phyloP scores from a whole-genome alignment of 2,329 filamentous ascomycete genomes.

The Aspergillus chevalieri region DNA sequence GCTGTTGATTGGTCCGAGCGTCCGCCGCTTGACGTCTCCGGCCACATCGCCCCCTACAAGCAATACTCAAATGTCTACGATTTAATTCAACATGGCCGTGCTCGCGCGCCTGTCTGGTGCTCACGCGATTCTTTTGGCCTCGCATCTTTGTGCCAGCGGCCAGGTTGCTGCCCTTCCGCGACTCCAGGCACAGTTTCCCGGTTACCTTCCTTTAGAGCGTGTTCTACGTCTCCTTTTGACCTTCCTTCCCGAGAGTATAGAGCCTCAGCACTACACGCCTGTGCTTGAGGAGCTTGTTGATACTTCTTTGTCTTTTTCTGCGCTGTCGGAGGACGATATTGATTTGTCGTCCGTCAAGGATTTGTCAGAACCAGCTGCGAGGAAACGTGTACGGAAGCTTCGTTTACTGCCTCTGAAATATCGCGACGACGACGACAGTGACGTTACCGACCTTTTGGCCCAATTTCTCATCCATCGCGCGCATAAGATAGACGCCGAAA shows the following conservation, averaged over 20 bases:
- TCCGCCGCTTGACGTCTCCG: slow-evolving; percentile 11
- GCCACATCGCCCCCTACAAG: slow-evolving; percentile 20
- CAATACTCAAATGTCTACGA: background rate
- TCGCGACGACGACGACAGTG: slow-evolving; percentile 38
- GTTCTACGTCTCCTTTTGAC: slow-evolving; percentile 56
- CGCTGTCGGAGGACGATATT: slow-evolving; percentile 27
- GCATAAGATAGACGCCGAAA: slow-evolving; percentile 54
- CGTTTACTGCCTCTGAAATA: slow-evolving; percentile 46
- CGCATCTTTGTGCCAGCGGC: slow-evolving; percentile 50
- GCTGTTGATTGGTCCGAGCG: slow-evolving; percentile 13
- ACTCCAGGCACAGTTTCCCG: slow-evolving; percentile 45
- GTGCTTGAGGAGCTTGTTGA: slow-evolving; percentile 45
- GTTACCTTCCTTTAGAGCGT: slow-evolving; percentile 46
- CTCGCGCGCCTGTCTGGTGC: slow-evolving; percentile 44
- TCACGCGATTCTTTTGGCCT: slow-evolving; percentile 54
- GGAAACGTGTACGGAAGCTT: slow-evolving; percentile 48
- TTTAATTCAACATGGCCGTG: slow-evolving; percentile 28
- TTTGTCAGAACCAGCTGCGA: slow-evolving; percentile 45
- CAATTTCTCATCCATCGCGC: slow-evolving; percentile 57
- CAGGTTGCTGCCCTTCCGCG: slow-evolving; percentile 48
- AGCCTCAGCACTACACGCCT: slow-evolving; percentile 45
- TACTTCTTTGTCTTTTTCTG: slow-evolving; percentile 14
- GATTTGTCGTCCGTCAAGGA: slow-evolving; percentile 44
- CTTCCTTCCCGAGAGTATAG: slow-evolving; percentile 54
- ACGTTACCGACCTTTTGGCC: slow-evolving; percentile 45